These are phyloP conservation scores for Penicillium glabrum DNA, from an alignment of 2,329 filamentous ascomycete genomes.

Conservation along the genomic window DNA sequence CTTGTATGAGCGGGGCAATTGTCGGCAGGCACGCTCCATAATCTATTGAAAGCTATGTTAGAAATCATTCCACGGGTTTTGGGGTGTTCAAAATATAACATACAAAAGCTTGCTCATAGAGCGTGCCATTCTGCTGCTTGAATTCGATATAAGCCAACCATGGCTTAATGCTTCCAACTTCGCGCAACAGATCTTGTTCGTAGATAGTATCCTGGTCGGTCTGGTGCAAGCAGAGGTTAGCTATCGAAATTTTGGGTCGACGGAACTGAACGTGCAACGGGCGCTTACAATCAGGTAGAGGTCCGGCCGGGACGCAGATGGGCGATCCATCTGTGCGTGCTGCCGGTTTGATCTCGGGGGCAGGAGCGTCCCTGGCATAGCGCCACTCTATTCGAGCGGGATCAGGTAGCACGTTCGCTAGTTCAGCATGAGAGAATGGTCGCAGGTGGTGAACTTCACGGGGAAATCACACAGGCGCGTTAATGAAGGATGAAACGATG, in stretches of 20 bases:
- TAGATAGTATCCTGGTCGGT: constrained; percentile 89
- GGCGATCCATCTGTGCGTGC: constrained; percentile 45
- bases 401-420: constrained; percentile 34
- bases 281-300: constrained; percentile 47
- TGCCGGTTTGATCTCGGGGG: constrained; percentile 46
- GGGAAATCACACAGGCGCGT: constrained; percentile 27
- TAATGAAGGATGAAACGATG: constrained; percentile 20
- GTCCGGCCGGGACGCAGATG: constrained; percentile 42
- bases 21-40: constrained; percentile 85
- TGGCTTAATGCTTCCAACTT: constrained; percentile 81
- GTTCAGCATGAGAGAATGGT: constrained; percentile 22
- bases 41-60: constrained; percentile 44
- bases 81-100: constrained; percentile 10
- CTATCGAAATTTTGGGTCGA: constrained; percentile 18
- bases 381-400: constrained; percentile 42
- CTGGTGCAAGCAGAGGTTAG: constrained; percentile 50
- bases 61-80: background rate
- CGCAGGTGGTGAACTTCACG: constrained; percentile 19
- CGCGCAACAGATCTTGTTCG: constrained; percentile 90
- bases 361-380: constrained; percentile 53
- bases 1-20: constrained; percentile 94
- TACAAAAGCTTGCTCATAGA: constrained; percentile 81
- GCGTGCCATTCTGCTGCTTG: constrained; percentile 81
- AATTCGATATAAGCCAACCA: constrained; percentile 94
- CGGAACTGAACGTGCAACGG: background rate